Conservation (phyloP, 1,284 basidiomycete genomes). For the Ustilago shanxiensis region DNA sequence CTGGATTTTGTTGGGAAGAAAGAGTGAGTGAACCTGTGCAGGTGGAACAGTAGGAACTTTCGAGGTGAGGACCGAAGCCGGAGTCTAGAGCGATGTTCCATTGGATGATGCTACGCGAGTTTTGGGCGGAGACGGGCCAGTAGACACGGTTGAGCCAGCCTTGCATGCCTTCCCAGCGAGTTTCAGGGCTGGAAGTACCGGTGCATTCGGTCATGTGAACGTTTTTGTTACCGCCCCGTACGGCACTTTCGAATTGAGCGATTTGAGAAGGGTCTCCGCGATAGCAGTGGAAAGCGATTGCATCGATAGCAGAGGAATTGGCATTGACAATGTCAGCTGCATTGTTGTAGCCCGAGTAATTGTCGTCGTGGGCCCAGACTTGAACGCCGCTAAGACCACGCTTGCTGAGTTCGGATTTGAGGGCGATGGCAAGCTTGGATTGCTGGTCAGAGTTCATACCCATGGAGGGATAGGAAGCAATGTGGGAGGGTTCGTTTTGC, state of each 20-base stretch:
- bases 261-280: slow-evolving; percentile 49
- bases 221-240: slow-evolving; percentile 31
- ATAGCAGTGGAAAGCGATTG: slow-evolving; percentile 62
- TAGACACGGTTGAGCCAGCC: slow-evolving; percentile 55
- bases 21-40: slow-evolving; percentile 51
- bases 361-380: slow-evolving; percentile 61
- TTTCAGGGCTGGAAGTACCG: slow-evolving; percentile 25
- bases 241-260: slow-evolving; percentile 16
- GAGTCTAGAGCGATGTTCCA: slow-evolving; percentile 59
- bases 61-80: slow-evolving; percentile 47
- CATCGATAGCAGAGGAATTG: slow-evolving; percentile 47
- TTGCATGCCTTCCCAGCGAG: slow-evolving; percentile 36
- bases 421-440: slow-evolving; percentile 20
- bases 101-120: slow-evolving; percentile 34
- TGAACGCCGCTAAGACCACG: slow-evolving; percentile 26
- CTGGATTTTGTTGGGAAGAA: slow-evolving; percentile 29
- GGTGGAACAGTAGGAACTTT: slow-evolving; percentile 38
- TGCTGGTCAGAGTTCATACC: slow-evolving; percentile 36
- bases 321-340: slow-evolving; percentile 52
- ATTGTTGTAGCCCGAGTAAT: slow-evolving; percentile 36
- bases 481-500: slow-evolving; percentile 58
- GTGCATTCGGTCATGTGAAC: slow-evolving; percentile 60
- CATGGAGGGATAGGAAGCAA: slow-evolving; percentile 52
- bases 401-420: slow-evolving; percentile 33
- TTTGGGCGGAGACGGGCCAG: slow-evolving; percentile 40